Percentiles rank a stretch among this genome's conserved stretches.
phyloP scores from a whole-genome alignment of 352 stramenopile genomes.

The Globisporangium echinulatum region DNA sequence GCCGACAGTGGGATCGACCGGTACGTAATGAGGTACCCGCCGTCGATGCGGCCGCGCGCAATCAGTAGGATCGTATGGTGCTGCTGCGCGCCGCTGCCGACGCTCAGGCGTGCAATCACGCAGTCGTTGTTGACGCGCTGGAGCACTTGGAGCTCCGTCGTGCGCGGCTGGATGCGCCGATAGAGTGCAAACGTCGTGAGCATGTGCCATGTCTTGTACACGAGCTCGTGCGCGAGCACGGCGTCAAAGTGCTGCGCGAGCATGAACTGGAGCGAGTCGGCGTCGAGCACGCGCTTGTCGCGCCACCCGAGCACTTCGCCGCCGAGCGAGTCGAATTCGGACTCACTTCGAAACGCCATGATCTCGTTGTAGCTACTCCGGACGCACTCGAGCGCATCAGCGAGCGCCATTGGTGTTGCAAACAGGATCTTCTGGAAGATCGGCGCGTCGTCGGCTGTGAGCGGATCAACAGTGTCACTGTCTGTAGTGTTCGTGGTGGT shows the following conservation, averaged over 20 bases:
- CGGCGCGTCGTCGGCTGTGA: constrained; percentile 14
- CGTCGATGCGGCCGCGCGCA: constrained; percentile 50
- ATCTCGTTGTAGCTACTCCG: constrained; percentile 55
- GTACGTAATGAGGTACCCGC: constrained; percentile 61
- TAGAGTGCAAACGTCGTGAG: constrained; percentile 48
- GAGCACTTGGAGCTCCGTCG: constrained; percentile 39
- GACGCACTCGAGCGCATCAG: constrained; percentile 38
- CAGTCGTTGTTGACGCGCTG: constrained; percentile 57
- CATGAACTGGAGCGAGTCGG: constrained; percentile 46
- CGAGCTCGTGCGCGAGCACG: constrained; percentile 36
- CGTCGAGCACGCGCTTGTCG: constrained; percentile 34
- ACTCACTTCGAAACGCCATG: constrained; percentile 40
- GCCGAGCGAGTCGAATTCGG: constrained; percentile 35
- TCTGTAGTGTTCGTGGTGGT: constrained; percentile 2
- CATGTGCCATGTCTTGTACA: constrained; percentile 67
- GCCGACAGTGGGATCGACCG: constrained; percentile 49
- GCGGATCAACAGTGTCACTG: constrained; percentile 9
- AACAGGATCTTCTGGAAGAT: constrained; percentile 56
- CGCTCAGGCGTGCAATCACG: constrained; percentile 45
- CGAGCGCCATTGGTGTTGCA: constrained; percentile 22
- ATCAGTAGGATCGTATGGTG: constrained; percentile 55
- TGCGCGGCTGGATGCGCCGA: constrained; percentile 52
- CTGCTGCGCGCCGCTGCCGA: constrained; percentile 27
- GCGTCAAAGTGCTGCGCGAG: constrained; percentile 48
- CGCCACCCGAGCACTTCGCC: constrained; percentile 49